phyloP scores from a whole-genome alignment of 345 rosid species.

The Adansonia digitata region DNA sequence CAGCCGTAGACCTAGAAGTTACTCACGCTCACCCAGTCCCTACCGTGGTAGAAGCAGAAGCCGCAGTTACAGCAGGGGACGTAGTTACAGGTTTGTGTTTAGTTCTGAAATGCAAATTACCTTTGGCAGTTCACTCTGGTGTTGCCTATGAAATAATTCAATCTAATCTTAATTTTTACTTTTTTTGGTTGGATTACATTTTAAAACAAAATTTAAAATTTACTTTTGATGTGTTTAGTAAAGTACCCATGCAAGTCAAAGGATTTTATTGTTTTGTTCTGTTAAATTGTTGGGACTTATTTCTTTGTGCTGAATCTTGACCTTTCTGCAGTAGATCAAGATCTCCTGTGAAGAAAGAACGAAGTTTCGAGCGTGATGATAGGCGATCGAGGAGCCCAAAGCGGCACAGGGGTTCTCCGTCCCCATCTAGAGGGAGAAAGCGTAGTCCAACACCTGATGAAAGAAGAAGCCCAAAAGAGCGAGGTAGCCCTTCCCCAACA shows the following conservation, averaged over 20 bases:
- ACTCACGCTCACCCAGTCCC: constrained; percentile 63
- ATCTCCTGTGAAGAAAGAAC: constrained; percentile 56
- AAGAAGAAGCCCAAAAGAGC: constrained; percentile 25
- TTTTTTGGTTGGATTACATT: background rate
- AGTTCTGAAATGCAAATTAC: background rate
- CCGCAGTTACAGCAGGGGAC: constrained; percentile 67
- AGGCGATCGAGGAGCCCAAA: constrained; percentile 40
- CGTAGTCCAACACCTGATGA: constrained; percentile 42
- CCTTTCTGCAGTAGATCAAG: constrained; percentile 49
- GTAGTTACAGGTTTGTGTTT: constrained; percentile 43
- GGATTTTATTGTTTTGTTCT: background rate
- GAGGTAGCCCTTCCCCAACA: constrained; percentile 32
- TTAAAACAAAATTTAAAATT: background rate
- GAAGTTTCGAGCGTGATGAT: constrained; percentile 32
- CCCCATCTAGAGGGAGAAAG: constrained; percentile 40
- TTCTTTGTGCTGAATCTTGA: background rate
- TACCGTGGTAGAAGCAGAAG: constrained; percentile 70
- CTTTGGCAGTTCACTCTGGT: background rate
- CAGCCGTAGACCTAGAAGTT: constrained; percentile 41
- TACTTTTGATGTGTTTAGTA: background rate
- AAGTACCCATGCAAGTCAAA: background rate
- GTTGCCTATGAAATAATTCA: too few relatives aligned
- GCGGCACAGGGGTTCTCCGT: constrained; percentile 22
- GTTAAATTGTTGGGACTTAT: too few relatives aligned
- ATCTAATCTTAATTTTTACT: background rate